Evolutionary conservation across 345 rosid species (phyloP).

Genomic region (Camelina laxa): DNA sequence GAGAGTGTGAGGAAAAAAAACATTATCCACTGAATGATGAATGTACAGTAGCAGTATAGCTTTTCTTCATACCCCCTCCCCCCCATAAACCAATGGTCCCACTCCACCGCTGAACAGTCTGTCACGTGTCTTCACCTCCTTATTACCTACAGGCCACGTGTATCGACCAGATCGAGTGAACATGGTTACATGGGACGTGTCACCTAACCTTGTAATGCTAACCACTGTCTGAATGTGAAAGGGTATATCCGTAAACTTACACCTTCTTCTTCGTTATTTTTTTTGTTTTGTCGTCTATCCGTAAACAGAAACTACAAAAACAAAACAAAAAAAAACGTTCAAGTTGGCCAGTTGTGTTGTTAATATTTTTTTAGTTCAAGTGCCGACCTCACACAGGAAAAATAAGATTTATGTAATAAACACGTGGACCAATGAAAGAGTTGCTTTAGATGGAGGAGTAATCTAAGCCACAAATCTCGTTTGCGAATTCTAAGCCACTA

Average conservation of each 20-base stretch:
- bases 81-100: conserved; percentile 25
- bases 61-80: neutral
- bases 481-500: conserved; percentile 34
- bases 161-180: neutral
- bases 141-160: conserved; percentile 30
- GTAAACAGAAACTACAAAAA: conserved; percentile 4
- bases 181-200: conserved; percentile 25
- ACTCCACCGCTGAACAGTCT: conserved; percentile 41
- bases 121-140: conserved; percentile 36
- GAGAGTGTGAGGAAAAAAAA: neutral
- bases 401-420: conserved; percentile 29
- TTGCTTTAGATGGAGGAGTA: conserved; percentile 42
- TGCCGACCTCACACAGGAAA: conserved; percentile 35
- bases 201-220: neutral
- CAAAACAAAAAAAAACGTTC: conserved; percentile 4
- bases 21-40: conserved; percentile 25
- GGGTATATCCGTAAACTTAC: conserved; percentile 26
- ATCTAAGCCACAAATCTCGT: conserved; percentile 41
- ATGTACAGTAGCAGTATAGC: neutral
- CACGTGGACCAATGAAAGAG: conserved; percentile 45
- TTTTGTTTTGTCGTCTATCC: neutral
- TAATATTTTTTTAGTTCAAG: neutral
- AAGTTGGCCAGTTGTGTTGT: conserved; percentile 33
- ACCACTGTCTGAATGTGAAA: conserved; percentile 11
- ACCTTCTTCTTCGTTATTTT: neutral